Evolutionary conservation across 2,329 filamentous ascomycete species (phyloP).

Genomic region (Aspergillus intermedius): DNA sequence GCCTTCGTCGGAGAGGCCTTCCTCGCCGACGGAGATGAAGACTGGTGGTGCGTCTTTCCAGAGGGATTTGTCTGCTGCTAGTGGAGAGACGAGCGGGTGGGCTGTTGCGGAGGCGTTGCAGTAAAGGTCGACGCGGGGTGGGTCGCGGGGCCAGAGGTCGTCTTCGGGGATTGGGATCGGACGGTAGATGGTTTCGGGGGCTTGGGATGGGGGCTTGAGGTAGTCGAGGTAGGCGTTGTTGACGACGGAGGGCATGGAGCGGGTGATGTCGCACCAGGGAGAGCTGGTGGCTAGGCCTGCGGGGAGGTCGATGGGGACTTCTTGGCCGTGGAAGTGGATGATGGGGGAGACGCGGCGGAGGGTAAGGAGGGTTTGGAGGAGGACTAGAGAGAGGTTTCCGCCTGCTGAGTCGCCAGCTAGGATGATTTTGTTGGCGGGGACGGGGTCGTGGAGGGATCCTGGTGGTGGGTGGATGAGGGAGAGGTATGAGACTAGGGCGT

Average conservation of each 20-base stretch:
- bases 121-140: conserved; percentile 39
- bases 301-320: conserved; percentile 35
- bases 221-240: conserved; percentile 37
- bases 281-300: conserved; percentile 35
- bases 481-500: conserved; percentile 43
- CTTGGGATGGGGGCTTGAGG: conserved; percentile 24
- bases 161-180: conserved; percentile 28
- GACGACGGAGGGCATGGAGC: conserved; percentile 36
- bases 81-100: conserved; percentile 38
- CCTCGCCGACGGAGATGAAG: conserved; percentile 37
- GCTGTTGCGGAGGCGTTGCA: conserved; percentile 30
- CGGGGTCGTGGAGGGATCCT: conserved; percentile 36
- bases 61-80: conserved; percentile 27
- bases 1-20: conserved; percentile 37
- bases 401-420: conserved; percentile 44
- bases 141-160: conserved; percentile 34
- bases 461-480: conserved; percentile 40
- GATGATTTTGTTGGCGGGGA: conserved; percentile 40
- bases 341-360: conserved; percentile 28
- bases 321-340: conserved; percentile 35
- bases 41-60: conserved; percentile 39
- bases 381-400: conserved; percentile 35
- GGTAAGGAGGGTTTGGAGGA: conserved; percentile 39
- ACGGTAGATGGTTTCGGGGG: conserved; percentile 15
- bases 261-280: conserved; percentile 39